Conservation (phyloP, 2,329 filamentous ascomycete species). For the Zalaria sp. region DNA sequence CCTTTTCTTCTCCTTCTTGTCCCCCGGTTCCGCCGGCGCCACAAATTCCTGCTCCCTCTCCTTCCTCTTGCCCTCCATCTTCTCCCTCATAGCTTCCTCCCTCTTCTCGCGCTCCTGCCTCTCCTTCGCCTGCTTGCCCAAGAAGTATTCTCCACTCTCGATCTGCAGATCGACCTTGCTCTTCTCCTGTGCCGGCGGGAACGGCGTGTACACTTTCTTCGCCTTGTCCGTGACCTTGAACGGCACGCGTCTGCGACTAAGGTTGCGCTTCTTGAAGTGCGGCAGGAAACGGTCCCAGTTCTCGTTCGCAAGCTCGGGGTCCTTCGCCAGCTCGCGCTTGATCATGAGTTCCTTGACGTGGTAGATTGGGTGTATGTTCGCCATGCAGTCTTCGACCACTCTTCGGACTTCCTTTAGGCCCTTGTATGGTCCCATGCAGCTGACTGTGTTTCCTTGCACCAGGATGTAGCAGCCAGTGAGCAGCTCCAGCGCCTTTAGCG, state of each 20-base stretch:
- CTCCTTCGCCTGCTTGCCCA: conserved; percentile 86
- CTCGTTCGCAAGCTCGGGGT: conserved; percentile 72
- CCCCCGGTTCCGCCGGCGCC: conserved; percentile 62
- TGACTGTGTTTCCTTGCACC: conserved; percentile 92
- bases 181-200: conserved; percentile 94
- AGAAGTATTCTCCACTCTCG: conserved; percentile 92
- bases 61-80: conserved; percentile 77
- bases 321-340: conserved; percentile 80
- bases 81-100: conserved; percentile 70
- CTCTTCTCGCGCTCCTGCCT: conserved; percentile 65
- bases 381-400: conserved; percentile 91
- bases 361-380: conserved; percentile 79
- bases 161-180: conserved; percentile 98
- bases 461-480: conserved; percentile 86
- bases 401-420: conserved; percentile 83
- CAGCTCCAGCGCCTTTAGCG: conserved; percentile 84
- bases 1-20: conserved; percentile 30
- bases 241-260: conserved; percentile 71
- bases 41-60: conserved; percentile 78
- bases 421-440: conserved; percentile 83
- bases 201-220: conserved; percentile 92
- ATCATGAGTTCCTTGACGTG: conserved; percentile 96
- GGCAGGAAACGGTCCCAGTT: conserved; percentile 94
- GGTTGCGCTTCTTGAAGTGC: conserved; percentile 88
- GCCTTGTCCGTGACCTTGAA: conserved; percentile 81